A percentile compares a stretch with the other conserved stretches of the same genome.
These are phyloP conservation scores for Primulina huaijiensis DNA, from an alignment of 257 asterid species.

Conservation along the genomic window DNA sequence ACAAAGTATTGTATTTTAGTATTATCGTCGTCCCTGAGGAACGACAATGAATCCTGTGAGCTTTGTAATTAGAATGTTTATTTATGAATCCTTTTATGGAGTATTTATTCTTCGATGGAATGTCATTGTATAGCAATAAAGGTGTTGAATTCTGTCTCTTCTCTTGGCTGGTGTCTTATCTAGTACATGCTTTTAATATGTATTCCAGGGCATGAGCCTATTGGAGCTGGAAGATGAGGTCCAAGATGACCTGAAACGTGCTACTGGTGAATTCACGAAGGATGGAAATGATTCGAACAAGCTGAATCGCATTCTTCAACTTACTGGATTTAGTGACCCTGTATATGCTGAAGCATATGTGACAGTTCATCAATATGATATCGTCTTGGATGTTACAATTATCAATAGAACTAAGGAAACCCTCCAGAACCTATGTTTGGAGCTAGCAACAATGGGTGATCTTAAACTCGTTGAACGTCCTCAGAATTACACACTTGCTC, in stretches of 20 bases:
- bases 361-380: constrained; percentile 93
- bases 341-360: constrained; percentile 98
- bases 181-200: constrained; percentile 2
- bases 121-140: neutral
- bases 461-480: constrained; percentile 98
- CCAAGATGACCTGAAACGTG: constrained; percentile 93
- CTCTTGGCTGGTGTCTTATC: neutral
- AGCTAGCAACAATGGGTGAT: constrained; percentile 97
- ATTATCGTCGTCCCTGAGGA: neutral
- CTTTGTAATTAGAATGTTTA: neutral
- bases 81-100: neutral
- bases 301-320: constrained; percentile 83
- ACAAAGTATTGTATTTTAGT: neutral
- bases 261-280: constrained; percentile 86
- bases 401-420: constrained; percentile 91
- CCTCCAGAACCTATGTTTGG: constrained; percentile 90
- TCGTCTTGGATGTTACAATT: constrained; percentile 86
- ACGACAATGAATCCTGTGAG: neutral
- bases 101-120: neutral
- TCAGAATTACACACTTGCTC: constrained; percentile 86
- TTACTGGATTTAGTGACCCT: constrained; percentile 94
- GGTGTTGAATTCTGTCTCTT: neutral
- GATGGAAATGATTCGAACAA: constrained; percentile 83
- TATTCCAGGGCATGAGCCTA: constrained; percentile 85
- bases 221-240: constrained; percentile 90